Percentiles rank a stretch among this genome's conserved stretches.
phyloP scores from a whole-genome alignment of 495 filamentous ascomycete genomes.

The Aspergillus campestris region DNA sequence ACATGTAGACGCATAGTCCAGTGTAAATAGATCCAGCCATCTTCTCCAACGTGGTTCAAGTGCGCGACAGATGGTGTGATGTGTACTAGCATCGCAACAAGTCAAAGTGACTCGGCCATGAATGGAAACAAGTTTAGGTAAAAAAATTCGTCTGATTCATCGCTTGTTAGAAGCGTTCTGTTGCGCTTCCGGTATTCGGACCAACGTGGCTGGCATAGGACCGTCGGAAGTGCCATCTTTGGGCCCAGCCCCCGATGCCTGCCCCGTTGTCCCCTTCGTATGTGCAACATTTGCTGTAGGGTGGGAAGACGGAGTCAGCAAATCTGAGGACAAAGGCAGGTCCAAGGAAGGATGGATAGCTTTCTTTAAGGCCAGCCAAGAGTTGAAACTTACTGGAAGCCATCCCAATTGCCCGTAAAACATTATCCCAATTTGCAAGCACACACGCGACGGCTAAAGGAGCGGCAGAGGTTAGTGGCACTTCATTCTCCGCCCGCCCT shows the following conservation, averaged over 20 bases:
- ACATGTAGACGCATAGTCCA: too few relatives aligned
- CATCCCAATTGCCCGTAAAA: slow-evolving; percentile 88
- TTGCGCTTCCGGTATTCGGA: slow-evolving; percentile 30
- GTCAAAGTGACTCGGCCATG: slow-evolving; percentile 3
- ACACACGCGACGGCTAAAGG: slow-evolving; percentile 78
- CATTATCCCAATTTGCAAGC: slow-evolving; percentile 92
- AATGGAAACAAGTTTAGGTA: slow-evolving; percentile 4
- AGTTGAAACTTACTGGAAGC: slow-evolving; percentile 66
- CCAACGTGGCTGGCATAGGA: slow-evolving; percentile 30
- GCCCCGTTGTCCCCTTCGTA: not conserved
- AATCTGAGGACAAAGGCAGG: not conserved
- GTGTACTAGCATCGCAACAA: not conserved
- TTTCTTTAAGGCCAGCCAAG: not conserved
- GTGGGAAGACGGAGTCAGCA: not conserved
- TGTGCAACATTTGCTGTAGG: slow-evolving; percentile 8
- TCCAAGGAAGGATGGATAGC: not conserved
- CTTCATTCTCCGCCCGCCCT: not conserved
- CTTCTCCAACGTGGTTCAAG: too few relatives aligned
- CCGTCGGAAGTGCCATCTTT: slow-evolving; percentile 7
- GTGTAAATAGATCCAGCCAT: too few relatives aligned
- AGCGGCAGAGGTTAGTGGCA: slow-evolving; percentile 1
- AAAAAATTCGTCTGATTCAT: slow-evolving; percentile 1
- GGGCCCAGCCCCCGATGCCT: not conserved
- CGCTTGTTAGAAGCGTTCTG: slow-evolving; percentile 15
- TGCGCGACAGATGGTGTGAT: too few relatives aligned